Conservation (phyloP, 1,284 basidiomycete genomes). For the Testicularia cyperi region DNA sequence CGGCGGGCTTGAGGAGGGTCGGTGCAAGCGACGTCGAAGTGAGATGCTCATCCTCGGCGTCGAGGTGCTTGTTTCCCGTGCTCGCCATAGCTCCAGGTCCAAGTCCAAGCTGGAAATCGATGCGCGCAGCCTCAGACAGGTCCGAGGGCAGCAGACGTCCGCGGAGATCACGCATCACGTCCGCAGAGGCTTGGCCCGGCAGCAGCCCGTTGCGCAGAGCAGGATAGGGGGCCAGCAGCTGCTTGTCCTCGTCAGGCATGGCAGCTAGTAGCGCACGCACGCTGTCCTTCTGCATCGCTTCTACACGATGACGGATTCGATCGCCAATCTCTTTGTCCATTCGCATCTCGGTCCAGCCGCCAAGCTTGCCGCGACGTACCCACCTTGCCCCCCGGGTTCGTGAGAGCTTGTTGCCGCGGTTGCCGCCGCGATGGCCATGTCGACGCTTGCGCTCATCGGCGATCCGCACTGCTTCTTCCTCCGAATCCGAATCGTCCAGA, state of each 20-base stretch:
- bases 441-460: constrained; percentile 31
- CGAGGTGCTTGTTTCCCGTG: constrained; percentile 5
- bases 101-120: constrained; percentile 35
- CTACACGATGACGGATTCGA: constrained; percentile 36
- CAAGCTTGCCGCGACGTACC: constrained; percentile 53
- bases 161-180: constrained; percentile 13
- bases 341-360: constrained; percentile 53
- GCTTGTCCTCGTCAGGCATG: constrained; percentile 35
- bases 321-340: constrained; percentile 50
- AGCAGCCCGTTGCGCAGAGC: constrained; percentile 22
- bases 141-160: constrained; percentile 27
- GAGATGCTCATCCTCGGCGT: constrained; percentile 24
- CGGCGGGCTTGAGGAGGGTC: constrained; percentile 53
- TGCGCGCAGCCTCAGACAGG: constrained; percentile 30
- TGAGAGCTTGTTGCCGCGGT: constrained; percentile 57
- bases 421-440: constrained; percentile 39
- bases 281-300: constrained; percentile 47
- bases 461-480: constrained; percentile 35
- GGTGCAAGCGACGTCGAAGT: constrained; percentile 53
- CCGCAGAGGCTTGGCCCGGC: constrained; percentile 10
- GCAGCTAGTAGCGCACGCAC: constrained; percentile 41
- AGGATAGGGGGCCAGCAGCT: constrained; percentile 28
- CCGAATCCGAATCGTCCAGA: constrained; percentile 28
- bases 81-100: constrained; percentile 8
- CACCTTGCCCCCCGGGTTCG: constrained; percentile 47